A percentile compares a stretch with the other conserved stretches of the same genome.
Evolutionary conservation across 352 stramenopile species (phyloP).

Genomic region (Phytophthora cactorum): DNA sequence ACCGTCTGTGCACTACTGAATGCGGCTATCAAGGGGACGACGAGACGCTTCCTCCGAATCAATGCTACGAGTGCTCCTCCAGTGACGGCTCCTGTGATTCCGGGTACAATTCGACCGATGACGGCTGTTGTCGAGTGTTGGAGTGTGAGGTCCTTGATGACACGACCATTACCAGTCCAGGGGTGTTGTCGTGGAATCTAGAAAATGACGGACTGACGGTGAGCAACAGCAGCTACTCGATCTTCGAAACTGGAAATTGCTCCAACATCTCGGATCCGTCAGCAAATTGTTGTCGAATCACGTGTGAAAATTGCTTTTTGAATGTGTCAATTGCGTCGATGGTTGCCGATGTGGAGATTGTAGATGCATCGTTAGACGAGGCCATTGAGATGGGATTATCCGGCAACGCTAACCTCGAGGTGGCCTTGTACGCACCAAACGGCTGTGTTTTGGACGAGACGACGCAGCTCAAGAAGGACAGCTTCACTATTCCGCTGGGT

Average conservation of each 20-base stretch:
- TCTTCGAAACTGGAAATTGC: slow-evolving; percentile 31
- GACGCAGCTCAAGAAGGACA: slow-evolving; percentile 32
- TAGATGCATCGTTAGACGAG: slow-evolving; percentile 15
- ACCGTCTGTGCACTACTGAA: slow-evolving; percentile 19
- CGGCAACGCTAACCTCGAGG: slow-evolving; percentile 29
- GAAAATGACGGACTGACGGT: slow-evolving; percentile 21
- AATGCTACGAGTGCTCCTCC: slow-evolving; percentile 32
- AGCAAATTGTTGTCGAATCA: slow-evolving; percentile 29
- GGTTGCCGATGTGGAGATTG: slow-evolving; percentile 27
- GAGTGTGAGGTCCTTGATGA: slow-evolving; percentile 16
- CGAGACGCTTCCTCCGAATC: slow-evolving; percentile 15
- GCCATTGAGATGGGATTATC: slow-evolving; percentile 29
- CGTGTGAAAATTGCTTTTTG: slow-evolving; percentile 36
- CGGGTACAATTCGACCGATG: slow-evolving; percentile 20
- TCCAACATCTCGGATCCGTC: slow-evolving; percentile 21
- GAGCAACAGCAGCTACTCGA: slow-evolving; percentile 25
- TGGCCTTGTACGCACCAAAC: slow-evolving; percentile 30
- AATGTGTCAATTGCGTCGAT: slow-evolving; percentile 32
- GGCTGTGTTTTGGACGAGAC: slow-evolving; percentile 29
- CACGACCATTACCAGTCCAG: neutral
- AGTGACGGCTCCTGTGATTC: slow-evolving; percentile 15
- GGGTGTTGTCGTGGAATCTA: slow-evolving; percentile 30
- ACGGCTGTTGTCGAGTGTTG: slow-evolving; percentile 29
- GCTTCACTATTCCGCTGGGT: slow-evolving; percentile 24
- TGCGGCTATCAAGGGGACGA: slow-evolving; percentile 24